phyloP scores from a whole-genome alignment of 768 basidiomycete species.

The Rhodocollybia butyracea region DNA sequence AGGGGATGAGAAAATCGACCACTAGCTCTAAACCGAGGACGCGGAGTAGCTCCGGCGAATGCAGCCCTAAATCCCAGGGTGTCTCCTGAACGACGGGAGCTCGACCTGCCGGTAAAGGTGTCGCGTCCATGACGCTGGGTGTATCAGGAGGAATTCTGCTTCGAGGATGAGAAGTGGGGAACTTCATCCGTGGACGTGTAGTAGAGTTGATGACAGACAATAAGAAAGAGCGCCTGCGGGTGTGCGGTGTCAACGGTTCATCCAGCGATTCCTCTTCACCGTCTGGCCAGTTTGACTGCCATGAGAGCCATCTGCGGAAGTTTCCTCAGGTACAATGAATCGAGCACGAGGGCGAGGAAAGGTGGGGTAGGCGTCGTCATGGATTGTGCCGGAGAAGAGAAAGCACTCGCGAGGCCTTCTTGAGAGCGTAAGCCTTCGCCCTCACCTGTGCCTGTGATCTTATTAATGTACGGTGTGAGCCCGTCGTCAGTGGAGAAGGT shows the following conservation, averaged over 20 bases:
- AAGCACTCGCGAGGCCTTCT: conserved; percentile 34
- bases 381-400: conserved; percentile 56
- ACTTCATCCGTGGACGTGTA: conserved; percentile 65
- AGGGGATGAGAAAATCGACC: conserved; percentile 63
- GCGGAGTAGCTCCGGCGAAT: conserved; percentile 65
- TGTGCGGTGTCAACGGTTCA: conserved; percentile 63
- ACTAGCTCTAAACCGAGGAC: conserved; percentile 41
- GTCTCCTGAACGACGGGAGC: conserved; percentile 26
- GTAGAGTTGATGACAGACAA: conserved; percentile 83
- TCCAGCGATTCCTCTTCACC: conserved; percentile 30
- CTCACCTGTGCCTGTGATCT: no score
- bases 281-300: conserved; percentile 16
- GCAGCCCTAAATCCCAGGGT: conserved; percentile 41
- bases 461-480: conserved; percentile 31
- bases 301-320: conserved; percentile 23
- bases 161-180: conserved; percentile 61
- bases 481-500: conserved; percentile 71
- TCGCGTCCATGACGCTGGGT: conserved; percentile 29
- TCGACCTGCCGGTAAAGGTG: conserved; percentile 24
- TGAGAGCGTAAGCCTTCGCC: conserved; percentile 27
- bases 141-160: conserved; percentile 28
- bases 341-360: conserved; percentile 60
- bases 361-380: conserved; percentile 66
- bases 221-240: conserved; percentile 77
- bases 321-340: conserved; percentile 46